Base-by-base conservation (phyloP, 2,329 filamentous ascomycete species). In the Pezicula rhizophila region DNA sequence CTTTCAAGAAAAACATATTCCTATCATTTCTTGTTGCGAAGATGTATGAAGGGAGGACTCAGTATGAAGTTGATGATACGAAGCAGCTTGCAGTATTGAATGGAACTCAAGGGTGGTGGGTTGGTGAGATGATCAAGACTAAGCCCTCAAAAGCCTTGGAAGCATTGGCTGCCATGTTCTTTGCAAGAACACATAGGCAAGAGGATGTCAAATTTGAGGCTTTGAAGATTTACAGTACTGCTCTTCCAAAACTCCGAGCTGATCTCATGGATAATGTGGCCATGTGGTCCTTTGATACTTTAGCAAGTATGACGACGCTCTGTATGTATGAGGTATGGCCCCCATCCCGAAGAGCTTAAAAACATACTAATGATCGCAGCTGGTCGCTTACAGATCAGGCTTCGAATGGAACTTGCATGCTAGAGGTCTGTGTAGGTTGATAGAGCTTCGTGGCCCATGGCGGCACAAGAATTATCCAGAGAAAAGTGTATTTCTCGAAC, bases 311-410 rank as follows among this genome's bases (percentile, higher is more conserved):
- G 7, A 48, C 49, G 14, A 42, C 45, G 31, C 20, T 51, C 5
- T 51, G 45, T 20, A 51, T 51, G 45, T 51, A 42, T 35, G 46
- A 51, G 45, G 49, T 48, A 51, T 4, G 18, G n/a, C 14, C 15
- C 5, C 8, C 17, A 6, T 18, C 23, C 38, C 8, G 10, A 20
- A 5, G 10, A 12, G 12, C 14, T 2, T 38, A 14, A 15, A 5
- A 12, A 12, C 14, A 38, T 5, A 38, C 35, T 15, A 14, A 38
- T 38, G 14, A 23, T 12, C 17, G 10, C 28, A 51, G 49, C 12
- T 51, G n/a, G 31, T 42, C 12, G 25, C 31, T 17, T 28, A 18
- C 4, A 26, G 49, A 18, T 25, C 34, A 5, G 45, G 41, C 5
- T n/a, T 14, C 8, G 46, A 14, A 8, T 51, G 49, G 49, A 41